These are phyloP conservation scores for Pythium plurisporium DNA, from an alignment of 352 stramenopile species.

Conservation along the genomic window DNA sequence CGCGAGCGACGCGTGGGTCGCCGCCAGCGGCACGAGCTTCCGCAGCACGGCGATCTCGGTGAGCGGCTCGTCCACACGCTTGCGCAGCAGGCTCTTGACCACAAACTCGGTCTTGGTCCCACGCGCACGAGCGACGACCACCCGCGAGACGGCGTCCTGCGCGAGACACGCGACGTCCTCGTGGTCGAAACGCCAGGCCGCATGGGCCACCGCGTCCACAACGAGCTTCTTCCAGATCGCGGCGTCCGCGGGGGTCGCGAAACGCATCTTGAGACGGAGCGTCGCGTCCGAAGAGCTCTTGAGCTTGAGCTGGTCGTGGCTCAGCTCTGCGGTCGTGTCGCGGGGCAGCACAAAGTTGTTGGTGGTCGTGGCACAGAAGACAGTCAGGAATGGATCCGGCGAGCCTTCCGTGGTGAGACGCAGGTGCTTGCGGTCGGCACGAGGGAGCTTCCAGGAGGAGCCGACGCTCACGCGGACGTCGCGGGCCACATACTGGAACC, in stretches of 20 bases:
- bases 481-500: conserved; percentile 44
- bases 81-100: conserved; percentile 33
- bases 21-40: conserved; percentile 22
- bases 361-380: conserved; percentile 16
- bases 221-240: conserved; percentile 45
- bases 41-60: conserved; percentile 43
- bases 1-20: conserved; percentile 9
- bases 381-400: conserved; percentile 19
- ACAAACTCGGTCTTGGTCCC: conserved; percentile 30
- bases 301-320: conserved; percentile 33
- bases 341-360: conserved; percentile 23
- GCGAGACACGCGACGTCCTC: conserved; percentile 20
- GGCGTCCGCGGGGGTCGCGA: conserved; percentile 44
- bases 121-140: conserved; percentile 15
- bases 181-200: conserved; percentile 31
- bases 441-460: conserved; percentile 41
- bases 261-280: conserved; percentile 42
- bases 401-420: conserved; percentile 30
- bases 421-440: conserved; percentile 39
- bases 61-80: conserved; percentile 17
- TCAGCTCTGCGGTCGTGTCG: conserved; percentile 28
- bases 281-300: conserved; percentile 17
- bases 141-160: conserved; percentile 6
- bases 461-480: conserved; percentile 41
- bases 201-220: conserved; percentile 31